Percentiles rank a stretch among this genome's conserved stretches.
Evolutionary conservation across 495 filamentous ascomycete genomes (phyloP).

Genomic region (Mytilinidion resinicola): DNA sequence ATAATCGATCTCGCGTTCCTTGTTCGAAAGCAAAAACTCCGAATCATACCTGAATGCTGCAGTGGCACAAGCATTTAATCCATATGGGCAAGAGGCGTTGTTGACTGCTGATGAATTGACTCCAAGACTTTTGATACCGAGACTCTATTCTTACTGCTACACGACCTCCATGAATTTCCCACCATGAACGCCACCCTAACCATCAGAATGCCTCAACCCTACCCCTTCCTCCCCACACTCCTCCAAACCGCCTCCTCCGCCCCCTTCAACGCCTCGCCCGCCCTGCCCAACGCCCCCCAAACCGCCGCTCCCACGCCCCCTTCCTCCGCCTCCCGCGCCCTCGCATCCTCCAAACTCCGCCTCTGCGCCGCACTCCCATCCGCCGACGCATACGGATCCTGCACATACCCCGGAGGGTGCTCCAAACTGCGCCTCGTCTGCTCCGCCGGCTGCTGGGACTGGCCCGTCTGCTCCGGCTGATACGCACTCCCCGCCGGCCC

Average conservation of each 20-base stretch:
- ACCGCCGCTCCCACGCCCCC: constrained; percentile 27
- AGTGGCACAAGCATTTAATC: no score
- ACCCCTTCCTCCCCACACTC: constrained; percentile 2
- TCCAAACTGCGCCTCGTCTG: constrained; percentile 35
- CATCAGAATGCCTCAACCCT: neutral
- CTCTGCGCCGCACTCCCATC: constrained; percentile 39
- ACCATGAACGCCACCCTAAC: neutral
- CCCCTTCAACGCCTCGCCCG: neutral
- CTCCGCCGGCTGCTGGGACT: no score
- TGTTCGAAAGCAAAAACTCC: no score
- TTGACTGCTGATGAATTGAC: no score
- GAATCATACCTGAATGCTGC: no score
- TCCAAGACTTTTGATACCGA: no score
- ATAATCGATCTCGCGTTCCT: no score
- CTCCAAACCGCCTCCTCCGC: constrained; percentile 2
- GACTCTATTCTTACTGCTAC: no score
- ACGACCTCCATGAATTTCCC: neutral
- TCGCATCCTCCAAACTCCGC: constrained; percentile 53
- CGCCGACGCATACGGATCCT: constrained; percentile 44
- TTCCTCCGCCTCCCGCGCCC: constrained; percentile 59
- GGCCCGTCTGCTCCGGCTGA: neutral
- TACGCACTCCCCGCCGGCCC: neutral
- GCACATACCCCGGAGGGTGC: constrained; percentile 49
- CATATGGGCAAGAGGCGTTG: no score
- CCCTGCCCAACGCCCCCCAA: constrained; percentile 13